Evolutionary conservation across 768 basidiomycete genomes (phyloP), one percentile per base, ranked within the genome.

Genomic region (Suillus alpinus): DNA sequence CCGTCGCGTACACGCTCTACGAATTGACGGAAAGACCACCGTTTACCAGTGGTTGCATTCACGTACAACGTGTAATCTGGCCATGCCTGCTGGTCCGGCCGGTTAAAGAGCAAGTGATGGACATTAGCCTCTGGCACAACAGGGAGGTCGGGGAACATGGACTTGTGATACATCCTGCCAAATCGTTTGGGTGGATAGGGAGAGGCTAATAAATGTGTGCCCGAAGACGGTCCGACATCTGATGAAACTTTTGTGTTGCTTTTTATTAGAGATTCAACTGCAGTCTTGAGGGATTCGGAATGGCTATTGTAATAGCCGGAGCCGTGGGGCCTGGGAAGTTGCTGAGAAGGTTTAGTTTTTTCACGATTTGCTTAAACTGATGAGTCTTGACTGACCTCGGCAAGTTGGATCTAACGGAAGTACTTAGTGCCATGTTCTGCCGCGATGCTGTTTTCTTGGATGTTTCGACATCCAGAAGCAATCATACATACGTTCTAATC

Each of bases 21-120:
- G 62, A 88, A 81, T 61, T 88, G 79, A 29, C 73, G 76, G 63
- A 75, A 82, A 12, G 75, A 78, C 13, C 81, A 71, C 55, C 69
- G 75, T 58, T 76, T 67, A 3, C 83, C 86, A 0, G 84, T 84
- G 37, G 75, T 65, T 0, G 80, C 80, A 64, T 92, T 83, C 58
- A 91, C 78, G 46, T 85, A 78, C 4, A 85, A 49, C 0, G 80
- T 79, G 66, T 76, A 85, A 62, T 91, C 83, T 0, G 81, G 75
- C 83, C 84, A 86, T 40, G 76, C 37, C 1, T 75, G 76, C 57
- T 86, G 83, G 18, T 83, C 86, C 0, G 81, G 80, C 1, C 84
- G 80, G 32, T 76, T 70, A 69, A 88, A 81, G 56, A 88, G 68
- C 58, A 85, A 46, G 62, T 87, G 70, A 67, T 87, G 80, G 10